Conservation (phyloP, 768 basidiomycete genomes). For the Phanerochaete sordida region DNA sequence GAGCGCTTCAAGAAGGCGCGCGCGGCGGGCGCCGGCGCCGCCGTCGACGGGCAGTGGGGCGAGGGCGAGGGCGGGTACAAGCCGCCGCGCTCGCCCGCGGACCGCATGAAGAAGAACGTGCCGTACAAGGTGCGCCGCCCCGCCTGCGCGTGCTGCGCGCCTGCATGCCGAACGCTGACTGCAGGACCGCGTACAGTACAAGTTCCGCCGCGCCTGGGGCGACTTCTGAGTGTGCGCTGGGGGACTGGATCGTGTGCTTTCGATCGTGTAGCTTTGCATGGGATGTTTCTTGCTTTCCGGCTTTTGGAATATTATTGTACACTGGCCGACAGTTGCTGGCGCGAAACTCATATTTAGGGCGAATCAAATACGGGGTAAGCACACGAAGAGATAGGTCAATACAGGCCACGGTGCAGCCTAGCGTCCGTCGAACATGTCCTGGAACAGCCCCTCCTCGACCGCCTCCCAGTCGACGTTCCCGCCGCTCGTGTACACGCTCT, state of each 20-base stretch:
- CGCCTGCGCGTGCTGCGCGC: conserved; percentile 1
- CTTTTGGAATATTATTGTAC: background rate
- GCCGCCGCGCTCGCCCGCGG: conserved; percentile 31
- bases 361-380: background rate
- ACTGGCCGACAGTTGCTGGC: background rate
- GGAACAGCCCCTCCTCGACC: conserved; percentile 75
- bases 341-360: background rate
- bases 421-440: conserved; percentile 89
- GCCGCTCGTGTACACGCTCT: conserved; percentile 82
- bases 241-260: background rate
- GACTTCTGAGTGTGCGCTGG: conserved; percentile 54
- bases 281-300: background rate
- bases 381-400: background rate
- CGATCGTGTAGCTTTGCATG: background rate
- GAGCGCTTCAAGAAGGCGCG: conserved; percentile 54
- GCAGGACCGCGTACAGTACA: conserved; percentile 74
- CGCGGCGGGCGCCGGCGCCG: conserved; percentile 34
- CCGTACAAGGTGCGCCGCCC: conserved; percentile 80
- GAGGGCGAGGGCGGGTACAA: conserved; percentile 23
- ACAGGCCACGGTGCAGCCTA: conserved; percentile 22
- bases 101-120: conserved; percentile 79
- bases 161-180: conserved; percentile 40
- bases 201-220: conserved; percentile 85
- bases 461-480: conserved; percentile 87
- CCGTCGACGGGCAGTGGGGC: conserved; percentile 57